Conservation (phyloP, 352 stramenopile species). For the Pythium apleroticum region DNA sequence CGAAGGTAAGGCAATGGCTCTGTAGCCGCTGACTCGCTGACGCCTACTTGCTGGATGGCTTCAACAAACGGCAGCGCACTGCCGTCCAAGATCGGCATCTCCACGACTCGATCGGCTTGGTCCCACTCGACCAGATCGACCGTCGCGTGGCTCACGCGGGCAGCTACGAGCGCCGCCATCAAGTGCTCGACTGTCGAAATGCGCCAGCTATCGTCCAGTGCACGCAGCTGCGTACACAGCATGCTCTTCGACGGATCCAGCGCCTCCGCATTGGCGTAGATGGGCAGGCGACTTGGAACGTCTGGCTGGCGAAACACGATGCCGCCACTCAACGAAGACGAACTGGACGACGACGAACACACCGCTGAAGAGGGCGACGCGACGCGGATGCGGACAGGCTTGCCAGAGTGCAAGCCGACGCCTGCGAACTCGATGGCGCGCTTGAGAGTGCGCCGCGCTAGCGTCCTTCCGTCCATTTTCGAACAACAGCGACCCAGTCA, state of each 20-base stretch:
- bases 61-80: constrained; percentile 51
- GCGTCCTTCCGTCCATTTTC: constrained; percentile 6
- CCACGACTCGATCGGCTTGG: constrained; percentile 18
- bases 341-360: constrained; percentile 36
- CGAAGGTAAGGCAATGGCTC: constrained; percentile 32
- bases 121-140: constrained; percentile 32
- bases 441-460: constrained; percentile 51
- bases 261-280: constrained; percentile 35
- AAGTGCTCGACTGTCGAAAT: constrained; percentile 69
- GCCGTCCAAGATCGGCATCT: constrained; percentile 70
- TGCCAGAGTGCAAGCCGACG: constrained; percentile 60
- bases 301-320: constrained; percentile 14
- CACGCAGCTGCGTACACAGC: constrained; percentile 57
- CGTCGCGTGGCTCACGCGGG: constrained; percentile 43
- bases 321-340: not conserved
- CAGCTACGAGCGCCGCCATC: constrained; percentile 57
- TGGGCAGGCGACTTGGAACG: not conserved
- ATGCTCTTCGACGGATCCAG: constrained; percentile 45
- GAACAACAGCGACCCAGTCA: not conserved
- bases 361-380: constrained; percentile 32
- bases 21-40: constrained; percentile 28
- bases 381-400: constrained; percentile 34
- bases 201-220: constrained; percentile 19
- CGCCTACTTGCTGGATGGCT: constrained; percentile 36
- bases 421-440: constrained; percentile 49